Evolutionary conservation across 1,284 basidiomycete species (phyloP), one percentile per base, ranked within the genome.

Genomic region (Porogramme epimiltina): DNA sequence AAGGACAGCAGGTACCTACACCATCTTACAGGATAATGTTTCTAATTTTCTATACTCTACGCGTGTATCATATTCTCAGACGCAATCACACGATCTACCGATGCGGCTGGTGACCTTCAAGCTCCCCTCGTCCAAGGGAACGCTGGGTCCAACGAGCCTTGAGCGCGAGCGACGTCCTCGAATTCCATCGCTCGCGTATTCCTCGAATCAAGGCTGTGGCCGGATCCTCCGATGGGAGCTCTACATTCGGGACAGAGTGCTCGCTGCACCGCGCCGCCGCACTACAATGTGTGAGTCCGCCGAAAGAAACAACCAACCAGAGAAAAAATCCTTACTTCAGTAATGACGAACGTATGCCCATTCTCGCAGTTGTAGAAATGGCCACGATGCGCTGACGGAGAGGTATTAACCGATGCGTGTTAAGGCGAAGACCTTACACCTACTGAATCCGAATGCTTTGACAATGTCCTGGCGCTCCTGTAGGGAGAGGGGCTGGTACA

Each of bases 231-330:
- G 52, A 85, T 78, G 0, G 51, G 53, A 1, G 71, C 79, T 16
- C 71, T 71, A 59, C 83, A 86, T 62, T 87, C 84, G 0, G 79
- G 77, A 53, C 84, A 85, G 4, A 20, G 61, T 3, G 74, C 58
- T 3, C 47, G 55, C 55, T 79, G 22, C 73, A 74, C 77, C 1
- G 81, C 81, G 3, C 80, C 81, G 44, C 82, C 80, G 51, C 82
- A 83, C 80, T 85, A n/a, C n/a, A n/a, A n/a, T n/a, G n/a, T n/a
- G n/a, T n/a, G n/a, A n/a, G n/a, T n/a, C n/a, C n/a, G 38, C 9
- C n/a, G 22, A 18, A 25, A 33, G 15, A 24, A 24, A 16, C 19
- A 31, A n/a, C 6, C 1, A 3, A 15, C 3, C 16, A 19, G n/a
- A 13, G 16, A 16, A 13, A 42, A 26, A 38, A 39, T 16, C 4